Conservation (phyloP, 140 eudicot species). For the Oenanthe javanica region DNA sequence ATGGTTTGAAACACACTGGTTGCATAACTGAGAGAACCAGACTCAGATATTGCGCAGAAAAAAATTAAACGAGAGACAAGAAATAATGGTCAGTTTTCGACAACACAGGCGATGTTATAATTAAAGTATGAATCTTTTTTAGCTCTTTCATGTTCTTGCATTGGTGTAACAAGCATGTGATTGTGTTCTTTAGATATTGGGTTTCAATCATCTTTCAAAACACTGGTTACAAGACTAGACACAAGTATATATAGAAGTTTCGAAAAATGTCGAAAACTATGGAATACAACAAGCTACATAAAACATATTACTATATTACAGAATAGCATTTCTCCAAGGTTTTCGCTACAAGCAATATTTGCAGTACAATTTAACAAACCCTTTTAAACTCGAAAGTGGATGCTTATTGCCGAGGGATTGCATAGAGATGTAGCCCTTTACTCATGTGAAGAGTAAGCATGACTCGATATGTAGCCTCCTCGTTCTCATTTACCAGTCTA, state of each 20-base stretch:
- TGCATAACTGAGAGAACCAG: slow-evolving; percentile 50
- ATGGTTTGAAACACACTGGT: slow-evolving; percentile 28
- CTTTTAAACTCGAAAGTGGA: neutral
- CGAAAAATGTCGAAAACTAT: neutral
- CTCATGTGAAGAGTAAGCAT: slow-evolving; percentile 73
- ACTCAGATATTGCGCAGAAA: slow-evolving; percentile 39
- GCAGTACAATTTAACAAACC: neutral
- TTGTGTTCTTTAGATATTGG: slow-evolving; percentile 23
- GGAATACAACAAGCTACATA: neutral
- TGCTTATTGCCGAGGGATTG: slow-evolving; percentile 23
- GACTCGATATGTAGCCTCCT: slow-evolving; percentile 51
- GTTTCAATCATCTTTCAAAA: slow-evolving; percentile 19
- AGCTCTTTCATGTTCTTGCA: slow-evolving; percentile 48
- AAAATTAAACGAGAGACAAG: slow-evolving; percentile 67
- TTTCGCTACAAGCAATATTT: too few relatives aligned
- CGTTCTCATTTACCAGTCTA: slow-evolving; percentile 32
- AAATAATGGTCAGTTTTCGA: slow-evolving; percentile 29
- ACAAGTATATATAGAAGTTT: neutral
- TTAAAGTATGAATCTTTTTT: slow-evolving; percentile 52
- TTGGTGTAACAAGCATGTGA: slow-evolving; percentile 26
- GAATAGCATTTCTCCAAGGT: neutral
- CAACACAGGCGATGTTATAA: slow-evolving; percentile 48
- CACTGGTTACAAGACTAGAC: neutral
- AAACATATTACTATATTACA: neutral
- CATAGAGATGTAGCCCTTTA: slow-evolving; percentile 44